Evolutionary conservation across 129 eudicot species (phyloP), one percentile per base, ranked within the genome.

Genomic region (Flaveria ramosissima): DNA sequence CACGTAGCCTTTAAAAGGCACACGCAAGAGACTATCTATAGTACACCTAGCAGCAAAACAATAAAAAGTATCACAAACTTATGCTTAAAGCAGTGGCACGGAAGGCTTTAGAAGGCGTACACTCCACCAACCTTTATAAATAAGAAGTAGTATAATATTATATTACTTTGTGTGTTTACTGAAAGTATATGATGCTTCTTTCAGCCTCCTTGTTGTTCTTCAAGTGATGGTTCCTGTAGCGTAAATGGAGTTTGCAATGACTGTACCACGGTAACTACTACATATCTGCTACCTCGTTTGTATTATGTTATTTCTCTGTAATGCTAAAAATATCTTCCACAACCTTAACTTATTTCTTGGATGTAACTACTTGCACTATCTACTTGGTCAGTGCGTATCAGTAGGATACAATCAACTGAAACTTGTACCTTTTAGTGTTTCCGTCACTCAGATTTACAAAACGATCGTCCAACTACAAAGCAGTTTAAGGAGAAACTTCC

Each of bases 131-230:
- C 32, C 32, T 27, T 27, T 27, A 27, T 27, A 27, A 27, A 27
- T 4, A 3, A 24, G 27, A 24, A 27, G 32, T 27, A 27, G 32
- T 27, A 27, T 27, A 27, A 32, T 32, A 32, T 13, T 17, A 27
- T 30, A 36, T 72, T 56, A 71, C 63, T 71, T 51, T 50, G 45
- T n/a, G 20, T 24, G 19, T 36, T 13, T 39, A 30, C 67, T 70
- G 27, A 75, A 81, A 75, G 74, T 42, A 42, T 71, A 20, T 71
- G 9, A 52, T 62, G 36, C 62, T 85, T 69, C 73, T 76, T 82
- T 67, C 97, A 95, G 99, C 96, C 99, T 61, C 99, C 99, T 85
- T 95, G 99, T 77, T 94, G 99, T 79, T 70, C 98, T 57, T 41
- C 87, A n/a, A 74, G 57, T 74, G 90, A 78, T 83, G 89, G 90